Percentiles rank a stretch among this genome's conserved stretches.
These are phyloP conservation scores for Aspergillus latus DNA, from an alignment of 2,329 filamentous ascomycete genomes.

Conservation along the genomic window DNA sequence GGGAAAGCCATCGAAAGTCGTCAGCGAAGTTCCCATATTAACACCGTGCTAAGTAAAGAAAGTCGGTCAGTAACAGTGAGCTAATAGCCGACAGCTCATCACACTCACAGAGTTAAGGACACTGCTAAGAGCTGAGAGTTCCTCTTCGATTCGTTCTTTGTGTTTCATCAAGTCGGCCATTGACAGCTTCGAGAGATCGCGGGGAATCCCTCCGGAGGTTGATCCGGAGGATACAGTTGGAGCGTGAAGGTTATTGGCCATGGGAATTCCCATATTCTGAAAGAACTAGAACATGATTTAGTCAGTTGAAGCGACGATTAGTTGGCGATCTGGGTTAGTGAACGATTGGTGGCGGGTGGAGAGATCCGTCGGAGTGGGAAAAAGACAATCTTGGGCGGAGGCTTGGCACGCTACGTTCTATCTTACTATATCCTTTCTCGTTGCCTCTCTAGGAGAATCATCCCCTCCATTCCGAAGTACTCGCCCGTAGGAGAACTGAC, in stretches of 20 bases:
- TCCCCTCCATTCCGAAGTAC: not conserved
- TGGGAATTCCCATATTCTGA: slow-evolving; percentile 54
- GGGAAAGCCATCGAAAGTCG: slow-evolving; percentile 88
- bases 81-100: slow-evolving; percentile 5
- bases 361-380: not conserved
- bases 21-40: slow-evolving; percentile 83
- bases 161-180: slow-evolving; percentile 78
- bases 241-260: slow-evolving; percentile 65
- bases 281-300: slow-evolving; percentile 15
- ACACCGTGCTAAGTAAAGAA: slow-evolving; percentile 72
- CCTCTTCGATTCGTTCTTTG: slow-evolving; percentile 81
- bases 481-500: not conserved
- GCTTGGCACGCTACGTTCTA: slow-evolving; percentile 2
- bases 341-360: slow-evolving; percentile 6
- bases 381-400: not conserved
- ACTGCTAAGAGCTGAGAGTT: slow-evolving; percentile 78
- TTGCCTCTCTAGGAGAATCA: not conserved
- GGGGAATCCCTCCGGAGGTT: slow-evolving; percentile 58
- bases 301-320: slow-evolving; percentile 3
- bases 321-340: not conserved
- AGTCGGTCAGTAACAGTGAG: slow-evolving; percentile 18
- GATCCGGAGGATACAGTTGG: slow-evolving; percentile 78
- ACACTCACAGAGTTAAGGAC: slow-evolving; percentile 80
- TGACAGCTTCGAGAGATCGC: slow-evolving; percentile 66
- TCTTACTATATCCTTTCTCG: not conserved